phyloP scores from a whole-genome alignment of 805 yeast species.

The Metschnikowia sp. region DNA sequence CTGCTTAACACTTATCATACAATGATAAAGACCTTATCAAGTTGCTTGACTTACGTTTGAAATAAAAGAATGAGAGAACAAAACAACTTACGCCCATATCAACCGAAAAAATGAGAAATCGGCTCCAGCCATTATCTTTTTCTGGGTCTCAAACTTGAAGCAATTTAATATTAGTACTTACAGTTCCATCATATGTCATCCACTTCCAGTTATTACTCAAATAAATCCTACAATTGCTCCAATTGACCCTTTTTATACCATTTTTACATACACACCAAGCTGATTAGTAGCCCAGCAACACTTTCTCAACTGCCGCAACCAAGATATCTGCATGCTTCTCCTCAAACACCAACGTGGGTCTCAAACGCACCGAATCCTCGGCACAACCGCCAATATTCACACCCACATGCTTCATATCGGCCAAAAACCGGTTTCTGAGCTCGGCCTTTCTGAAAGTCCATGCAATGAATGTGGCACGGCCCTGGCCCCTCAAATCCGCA shows the following conservation, averaged over 20 bases:
- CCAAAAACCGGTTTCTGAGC: constrained; percentile 59
- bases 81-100: too few species aligned
- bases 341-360: constrained; percentile 78
- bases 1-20: too few species aligned
- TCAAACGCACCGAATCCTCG: constrained; percentile 68
- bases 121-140: too few species aligned
- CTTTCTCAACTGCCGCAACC: constrained; percentile 40
- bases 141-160: too few species aligned
- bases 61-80: too few species aligned
- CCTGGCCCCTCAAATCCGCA: constrained; percentile 67
- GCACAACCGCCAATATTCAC: constrained; percentile 87
- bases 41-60: too few species aligned
- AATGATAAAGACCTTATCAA: too few species aligned
- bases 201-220: not conserved
- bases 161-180: too few species aligned
- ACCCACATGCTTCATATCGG: constrained; percentile 60
- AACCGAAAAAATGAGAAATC: too few species aligned
- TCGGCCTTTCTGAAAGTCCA: constrained; percentile 59
- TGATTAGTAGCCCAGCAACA: constrained; percentile 31
- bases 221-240: not conserved
- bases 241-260: too few species aligned
- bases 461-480: constrained; percentile 78
- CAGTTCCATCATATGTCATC: not conserved
- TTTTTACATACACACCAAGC: not conserved
- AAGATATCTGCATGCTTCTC: constrained; percentile 75